Conservation (phyloP, 345 rosid genomes). For the Pistacia vera region DNA sequence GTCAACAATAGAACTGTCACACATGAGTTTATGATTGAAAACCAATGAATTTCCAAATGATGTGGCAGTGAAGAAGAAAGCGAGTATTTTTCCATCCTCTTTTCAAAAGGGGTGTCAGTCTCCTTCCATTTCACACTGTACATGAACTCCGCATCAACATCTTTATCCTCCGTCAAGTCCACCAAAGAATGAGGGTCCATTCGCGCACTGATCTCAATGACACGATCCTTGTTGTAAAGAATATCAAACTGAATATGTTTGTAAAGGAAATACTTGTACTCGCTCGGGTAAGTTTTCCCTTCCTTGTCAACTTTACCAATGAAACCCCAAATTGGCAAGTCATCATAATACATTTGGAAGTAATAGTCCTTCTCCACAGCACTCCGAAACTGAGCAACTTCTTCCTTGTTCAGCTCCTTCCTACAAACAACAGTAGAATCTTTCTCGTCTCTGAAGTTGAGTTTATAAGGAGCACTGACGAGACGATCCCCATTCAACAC, state of each 20-base stretch:
- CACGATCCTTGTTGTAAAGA: constrained; percentile 73
- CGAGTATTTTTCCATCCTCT: constrained; percentile 89
- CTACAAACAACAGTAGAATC: constrained; percentile 65
- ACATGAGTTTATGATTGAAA: constrained; percentile 85
- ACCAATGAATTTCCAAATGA: constrained; percentile 95
- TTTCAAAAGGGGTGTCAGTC: constrained; percentile 75
- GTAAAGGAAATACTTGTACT: constrained; percentile 67
- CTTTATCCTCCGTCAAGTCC: constrained; percentile 82
- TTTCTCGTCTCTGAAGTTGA: constrained; percentile 68
- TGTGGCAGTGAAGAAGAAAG: constrained; percentile 85
- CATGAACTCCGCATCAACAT: constrained; percentile 75
- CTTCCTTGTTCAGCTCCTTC: constrained; percentile 55
- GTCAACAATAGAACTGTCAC: constrained; percentile 91
- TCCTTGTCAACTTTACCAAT: constrained; percentile 85
- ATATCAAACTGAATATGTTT: constrained; percentile 79
- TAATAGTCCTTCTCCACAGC: constrained; percentile 82
- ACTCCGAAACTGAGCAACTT: constrained; percentile 58
- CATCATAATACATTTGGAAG: constrained; percentile 91
- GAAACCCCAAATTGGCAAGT: constrained; percentile 91
- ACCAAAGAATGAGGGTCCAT: constrained; percentile 73
- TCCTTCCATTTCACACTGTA: constrained; percentile 94
- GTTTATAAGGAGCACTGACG: constrained; percentile 84
- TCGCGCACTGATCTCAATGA: constrained; percentile 68
- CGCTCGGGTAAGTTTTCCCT: constrained; percentile 57
- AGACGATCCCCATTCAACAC: constrained; percentile 85